These are phyloP conservation scores for Coniella lustricola DNA, from an alignment of 2,329 filamentous ascomycete genomes.

Conservation along the genomic window DNA sequence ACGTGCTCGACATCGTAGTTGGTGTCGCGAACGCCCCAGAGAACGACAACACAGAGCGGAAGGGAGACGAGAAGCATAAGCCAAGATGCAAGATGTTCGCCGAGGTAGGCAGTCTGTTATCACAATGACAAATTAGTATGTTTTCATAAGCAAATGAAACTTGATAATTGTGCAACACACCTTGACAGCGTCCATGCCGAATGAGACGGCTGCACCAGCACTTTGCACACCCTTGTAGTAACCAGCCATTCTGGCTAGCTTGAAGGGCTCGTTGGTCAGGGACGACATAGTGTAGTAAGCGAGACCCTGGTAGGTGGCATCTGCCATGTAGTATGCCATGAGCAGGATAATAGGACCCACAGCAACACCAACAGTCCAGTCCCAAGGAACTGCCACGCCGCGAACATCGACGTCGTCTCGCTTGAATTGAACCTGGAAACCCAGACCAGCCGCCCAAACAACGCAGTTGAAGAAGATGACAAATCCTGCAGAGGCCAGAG, in stretches of 20 bases:
- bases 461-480: slow-evolving; percentile 57
- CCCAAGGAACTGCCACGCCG: slow-evolving; percentile 20
- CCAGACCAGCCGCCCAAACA: slow-evolving; percentile 65
- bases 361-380: slow-evolving; percentile 21
- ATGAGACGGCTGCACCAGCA: slow-evolving; percentile 55
- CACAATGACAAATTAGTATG: not conserved
- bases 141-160: not conserved
- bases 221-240: slow-evolving; percentile 82
- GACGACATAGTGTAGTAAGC: slow-evolving; percentile 68
- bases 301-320: slow-evolving; percentile 39
- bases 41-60: slow-evolving; percentile 19
- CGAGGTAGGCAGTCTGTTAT: slow-evolving; percentile 20
- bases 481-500: slow-evolving; percentile 48
- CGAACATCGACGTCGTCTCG: slow-evolving; percentile 15
- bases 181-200: slow-evolving; percentile 28
- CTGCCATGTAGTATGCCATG: slow-evolving; percentile 22
- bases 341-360: slow-evolving; percentile 22
- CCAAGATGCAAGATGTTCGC: slow-evolving; percentile 21
- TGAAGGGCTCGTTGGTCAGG: slow-evolving; percentile 66
- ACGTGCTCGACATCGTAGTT: slow-evolving; percentile 22
- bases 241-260: slow-evolving; percentile 66
- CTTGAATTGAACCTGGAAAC: slow-evolving; percentile 52
- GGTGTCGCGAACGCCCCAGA: slow-evolving; percentile 19
- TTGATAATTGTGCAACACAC: slow-evolving; percentile 8
- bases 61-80: slow-evolving; percentile 19